Conservation (phyloP, 1,284 basidiomycete genomes). For the Ustilago lituana region DNA sequence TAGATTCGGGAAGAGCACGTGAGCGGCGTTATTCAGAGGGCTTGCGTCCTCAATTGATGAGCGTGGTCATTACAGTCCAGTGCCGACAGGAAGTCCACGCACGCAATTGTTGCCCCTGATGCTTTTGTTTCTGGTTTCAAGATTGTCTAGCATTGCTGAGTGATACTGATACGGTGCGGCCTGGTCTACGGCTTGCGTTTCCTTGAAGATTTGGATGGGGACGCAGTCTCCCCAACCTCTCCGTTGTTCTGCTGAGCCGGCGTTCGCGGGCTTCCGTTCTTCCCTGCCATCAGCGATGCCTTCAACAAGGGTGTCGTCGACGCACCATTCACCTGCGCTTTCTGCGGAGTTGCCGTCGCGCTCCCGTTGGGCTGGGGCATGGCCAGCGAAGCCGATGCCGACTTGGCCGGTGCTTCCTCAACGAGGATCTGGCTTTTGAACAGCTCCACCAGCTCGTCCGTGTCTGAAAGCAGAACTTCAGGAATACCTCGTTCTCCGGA, state of each 20-base stretch:
- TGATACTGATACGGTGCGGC: background rate
- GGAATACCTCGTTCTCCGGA: slow-evolving; percentile 18
- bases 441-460: slow-evolving; percentile 38
- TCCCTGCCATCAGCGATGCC: background rate
- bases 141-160: background rate
- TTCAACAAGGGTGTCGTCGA: slow-evolving; percentile 4
- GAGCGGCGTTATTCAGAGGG: background rate
- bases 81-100: no score
- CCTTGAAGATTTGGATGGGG: slow-evolving; percentile 25
- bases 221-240: background rate
- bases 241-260: slow-evolving; percentile 1
- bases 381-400: no score
- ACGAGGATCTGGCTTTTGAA: slow-evolving; percentile 32
- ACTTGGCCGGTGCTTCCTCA: no score
- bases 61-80: no score
- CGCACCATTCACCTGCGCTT: slow-evolving; percentile 16
- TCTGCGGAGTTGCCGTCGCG: slow-evolving; percentile 16
- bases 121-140: no score
- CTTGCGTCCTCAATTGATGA: no score
- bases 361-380: slow-evolving; percentile 11
- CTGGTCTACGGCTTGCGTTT: slow-evolving; percentile 30
- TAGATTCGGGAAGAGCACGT: no score
- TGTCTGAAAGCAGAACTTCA: slow-evolving; percentile 34
- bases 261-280: slow-evolving; percentile 6
- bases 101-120: no score